A percentile compares a stretch with the other conserved stretches of the same genome.
phyloP scores from a whole-genome alignment of 1,284 basidiomycete species.

The Heterobasidion irregulare region DNA sequence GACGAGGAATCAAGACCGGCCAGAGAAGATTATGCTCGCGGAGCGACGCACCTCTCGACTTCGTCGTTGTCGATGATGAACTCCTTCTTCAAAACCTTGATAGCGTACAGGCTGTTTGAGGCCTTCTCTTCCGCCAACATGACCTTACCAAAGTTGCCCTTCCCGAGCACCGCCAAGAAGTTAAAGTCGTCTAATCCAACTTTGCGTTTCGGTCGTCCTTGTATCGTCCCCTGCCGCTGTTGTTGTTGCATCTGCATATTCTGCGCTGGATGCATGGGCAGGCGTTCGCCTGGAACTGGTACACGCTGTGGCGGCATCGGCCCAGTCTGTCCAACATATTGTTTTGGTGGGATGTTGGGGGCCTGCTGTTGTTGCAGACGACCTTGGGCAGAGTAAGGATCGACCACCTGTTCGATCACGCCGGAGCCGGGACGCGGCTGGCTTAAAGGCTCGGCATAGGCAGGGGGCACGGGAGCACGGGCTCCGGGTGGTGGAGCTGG shows the following conservation, averaged over 20 bases:
- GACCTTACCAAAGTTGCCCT: constrained; percentile 99
- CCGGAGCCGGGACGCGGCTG: constrained; percentile 8
- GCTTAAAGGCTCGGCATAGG: constrained; percentile 8
- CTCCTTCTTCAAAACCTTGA: constrained; percentile 99
- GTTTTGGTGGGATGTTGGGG: constrained; percentile 11
- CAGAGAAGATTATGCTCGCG: not conserved
- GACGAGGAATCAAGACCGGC: constrained; percentile 2
- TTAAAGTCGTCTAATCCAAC: constrained; percentile 99
- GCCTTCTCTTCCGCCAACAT: constrained; percentile 99
- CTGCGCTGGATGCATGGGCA: constrained; percentile 14
- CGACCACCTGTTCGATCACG: constrained; percentile 8
- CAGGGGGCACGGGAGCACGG: constrained; percentile 11
- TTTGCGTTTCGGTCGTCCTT: constrained; percentile 54
- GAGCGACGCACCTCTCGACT: constrained; percentile 78
- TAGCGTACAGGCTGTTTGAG: constrained; percentile 86
- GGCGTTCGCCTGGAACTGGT: constrained; percentile 23
- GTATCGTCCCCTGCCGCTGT: constrained; percentile 22
- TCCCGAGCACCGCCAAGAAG: constrained; percentile 96
- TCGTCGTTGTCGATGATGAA: constrained; percentile 99
- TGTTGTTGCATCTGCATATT: constrained; percentile 9
- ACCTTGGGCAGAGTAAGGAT: constrained; percentile 6
- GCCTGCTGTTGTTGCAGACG: constrained; percentile 5
- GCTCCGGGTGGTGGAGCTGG: constrained; percentile 12
- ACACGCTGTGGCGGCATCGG: constrained; percentile 25
- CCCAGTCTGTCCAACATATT: constrained; percentile 14